A percentile compares a stretch with the other conserved stretches of the same genome.
These are phyloP conservation scores for Trichoderma sp. DNA, from an alignment of 2,329 filamentous ascomycete genomes.

Conservation along the genomic window DNA sequence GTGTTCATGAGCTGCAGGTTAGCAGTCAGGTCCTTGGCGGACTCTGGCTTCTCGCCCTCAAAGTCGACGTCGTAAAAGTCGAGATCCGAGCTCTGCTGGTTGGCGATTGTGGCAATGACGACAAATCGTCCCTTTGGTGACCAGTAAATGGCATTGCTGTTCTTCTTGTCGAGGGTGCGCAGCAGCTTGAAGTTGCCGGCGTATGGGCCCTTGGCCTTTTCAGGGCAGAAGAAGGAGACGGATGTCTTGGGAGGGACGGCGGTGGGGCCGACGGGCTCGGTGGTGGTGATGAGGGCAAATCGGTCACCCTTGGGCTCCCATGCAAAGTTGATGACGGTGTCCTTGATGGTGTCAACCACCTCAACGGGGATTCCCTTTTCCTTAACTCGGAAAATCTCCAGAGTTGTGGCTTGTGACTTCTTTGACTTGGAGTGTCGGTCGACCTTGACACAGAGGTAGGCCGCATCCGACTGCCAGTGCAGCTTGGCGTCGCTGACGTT, in stretches of 20 bases:
- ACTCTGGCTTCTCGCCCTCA: slow-evolving; percentile 92
- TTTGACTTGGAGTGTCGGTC: slow-evolving; percentile 99
- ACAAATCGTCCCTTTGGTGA: slow-evolving; percentile 94
- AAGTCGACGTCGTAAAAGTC: slow-evolving; percentile 99
- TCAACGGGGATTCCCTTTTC: slow-evolving; percentile 99
- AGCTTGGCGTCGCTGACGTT: slow-evolving; percentile 97
- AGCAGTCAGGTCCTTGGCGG: slow-evolving; percentile 89
- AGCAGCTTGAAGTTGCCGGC: slow-evolving; percentile 96
- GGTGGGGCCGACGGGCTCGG: slow-evolving; percentile 74
- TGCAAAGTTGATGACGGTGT: slow-evolving; percentile 98
- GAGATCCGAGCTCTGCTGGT: slow-evolving; percentile 89
- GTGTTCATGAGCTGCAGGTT: slow-evolving; percentile 95
- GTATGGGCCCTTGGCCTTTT: slow-evolving; percentile 80
- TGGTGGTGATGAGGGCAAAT: slow-evolving; percentile 94
- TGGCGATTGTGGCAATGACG: slow-evolving; percentile 88
- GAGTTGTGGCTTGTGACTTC: slow-evolving; percentile 93
- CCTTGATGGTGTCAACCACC: slow-evolving; percentile 96
- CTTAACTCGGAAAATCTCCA: slow-evolving; percentile 95
- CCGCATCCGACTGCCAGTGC: slow-evolving; percentile 95
- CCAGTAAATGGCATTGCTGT: slow-evolving; percentile 99
- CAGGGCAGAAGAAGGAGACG: slow-evolving; percentile 94
- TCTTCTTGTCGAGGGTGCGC: slow-evolving; percentile 96
- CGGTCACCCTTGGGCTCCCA: slow-evolving; percentile 99
- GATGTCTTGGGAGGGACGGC: slow-evolving; percentile 91
- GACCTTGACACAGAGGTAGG: slow-evolving; percentile 97